Evolutionary conservation across 345 rosid species (phyloP).

Genomic region (Eucalyptus microcorys): DNA sequence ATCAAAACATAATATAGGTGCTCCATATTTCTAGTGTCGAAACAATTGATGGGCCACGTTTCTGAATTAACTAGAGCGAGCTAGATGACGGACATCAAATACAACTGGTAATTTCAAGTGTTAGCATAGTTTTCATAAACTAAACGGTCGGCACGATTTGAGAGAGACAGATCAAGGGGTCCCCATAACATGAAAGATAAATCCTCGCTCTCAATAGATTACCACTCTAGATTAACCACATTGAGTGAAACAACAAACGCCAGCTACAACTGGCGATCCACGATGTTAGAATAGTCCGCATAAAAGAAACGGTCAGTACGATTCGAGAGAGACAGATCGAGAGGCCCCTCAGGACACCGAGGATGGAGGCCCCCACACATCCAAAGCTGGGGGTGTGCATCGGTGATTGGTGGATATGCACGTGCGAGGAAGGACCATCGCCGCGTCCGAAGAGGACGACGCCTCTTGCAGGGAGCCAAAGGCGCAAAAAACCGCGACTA

Average conservation of each 20-base stretch:
- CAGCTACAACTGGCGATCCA: neutral
- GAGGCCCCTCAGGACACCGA: neutral
- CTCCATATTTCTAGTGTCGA: neutral
- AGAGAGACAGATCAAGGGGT: neutral
- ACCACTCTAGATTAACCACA: neutral
- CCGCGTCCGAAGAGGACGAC: neutral
- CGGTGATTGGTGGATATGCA: neutral
- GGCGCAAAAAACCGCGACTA: neutral
- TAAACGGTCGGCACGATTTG: accelerated
- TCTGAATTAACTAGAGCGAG: neutral
- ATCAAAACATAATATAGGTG: neutral
- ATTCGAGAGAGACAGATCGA: neutral
- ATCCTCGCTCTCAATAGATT: neutral
- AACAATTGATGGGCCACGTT: accelerated
- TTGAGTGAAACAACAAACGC: neutral
- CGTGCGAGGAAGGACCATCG: neutral
- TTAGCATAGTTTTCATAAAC: neutral
- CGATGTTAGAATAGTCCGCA: neutral
- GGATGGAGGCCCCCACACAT: neutral
- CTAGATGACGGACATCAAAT: accelerated
- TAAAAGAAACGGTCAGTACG: neutral
- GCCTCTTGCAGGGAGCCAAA: neutral
- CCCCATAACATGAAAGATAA: neutral
- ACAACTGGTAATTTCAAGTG: neutral
- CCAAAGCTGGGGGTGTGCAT: neutral